Percentiles rank a stretch among this genome's conserved stretches.
Evolutionary conservation across 345 rosid genomes (phyloP).

Genomic region (Rhodamnia argentea): DNA sequence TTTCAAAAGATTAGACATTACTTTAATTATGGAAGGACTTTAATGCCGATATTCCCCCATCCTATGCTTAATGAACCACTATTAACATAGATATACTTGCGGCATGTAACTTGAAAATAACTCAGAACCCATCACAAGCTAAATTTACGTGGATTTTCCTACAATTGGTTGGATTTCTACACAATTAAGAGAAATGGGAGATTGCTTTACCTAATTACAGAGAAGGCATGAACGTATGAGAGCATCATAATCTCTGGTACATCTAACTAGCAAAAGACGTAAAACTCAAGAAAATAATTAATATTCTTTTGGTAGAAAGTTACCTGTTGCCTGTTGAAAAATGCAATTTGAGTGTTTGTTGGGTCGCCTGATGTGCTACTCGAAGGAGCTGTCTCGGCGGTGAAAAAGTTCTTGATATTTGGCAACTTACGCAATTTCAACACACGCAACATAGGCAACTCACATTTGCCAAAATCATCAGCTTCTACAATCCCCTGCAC

Average conservation of each 20-base stretch:
- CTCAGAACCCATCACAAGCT: not conserved
- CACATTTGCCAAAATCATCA: not conserved
- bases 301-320: not conserved
- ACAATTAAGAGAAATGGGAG: not conserved
- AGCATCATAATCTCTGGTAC: not conserved
- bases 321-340: not conserved
- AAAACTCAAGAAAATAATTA: not conserved
- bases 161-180: not conserved
- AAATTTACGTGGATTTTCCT: not conserved
- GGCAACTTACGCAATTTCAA: not conserved
- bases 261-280: not conserved
- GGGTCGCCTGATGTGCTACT: not conserved
- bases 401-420: not conserved
- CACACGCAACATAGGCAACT: not conserved
- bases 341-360: not conserved
- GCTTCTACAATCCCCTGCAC: not conserved
- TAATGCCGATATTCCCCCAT: not conserved
- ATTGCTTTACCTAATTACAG: not conserved
- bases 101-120: not conserved
- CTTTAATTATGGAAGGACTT: no score
- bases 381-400: not conserved
- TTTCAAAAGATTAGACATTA: no score
- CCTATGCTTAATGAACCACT: not conserved
- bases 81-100: not conserved
- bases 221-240: not conserved